phyloP scores from a whole-genome alignment of 805 yeast genomes.

The Wickerhamomyces canadensis region DNA sequence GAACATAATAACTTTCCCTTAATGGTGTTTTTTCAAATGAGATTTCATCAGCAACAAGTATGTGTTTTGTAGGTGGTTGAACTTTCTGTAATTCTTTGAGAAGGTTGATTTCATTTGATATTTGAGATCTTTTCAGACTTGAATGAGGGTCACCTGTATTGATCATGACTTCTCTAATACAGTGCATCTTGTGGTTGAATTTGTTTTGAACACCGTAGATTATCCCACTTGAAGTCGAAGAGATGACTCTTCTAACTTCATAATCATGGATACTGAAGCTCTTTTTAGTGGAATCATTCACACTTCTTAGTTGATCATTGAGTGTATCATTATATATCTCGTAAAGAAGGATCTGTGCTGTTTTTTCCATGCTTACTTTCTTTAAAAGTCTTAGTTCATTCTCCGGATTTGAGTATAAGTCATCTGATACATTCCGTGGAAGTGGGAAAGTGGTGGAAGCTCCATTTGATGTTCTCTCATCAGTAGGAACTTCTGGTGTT shows the following conservation, averaged over 20 bases:
- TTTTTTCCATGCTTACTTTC: not conserved
- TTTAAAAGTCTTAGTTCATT: not conserved
- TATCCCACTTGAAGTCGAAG: not conserved
- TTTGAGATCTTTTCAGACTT: not conserved
- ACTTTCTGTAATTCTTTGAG: not conserved
- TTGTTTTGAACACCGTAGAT: not conserved
- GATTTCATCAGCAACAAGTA: not conserved
- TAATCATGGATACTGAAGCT: not conserved
- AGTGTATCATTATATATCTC: not conserved
- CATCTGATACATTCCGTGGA: not conserved
- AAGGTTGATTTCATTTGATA: not conserved
- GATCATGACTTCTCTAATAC: not conserved
- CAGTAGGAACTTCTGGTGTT: not conserved
- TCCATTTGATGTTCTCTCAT: too few relatives aligned
- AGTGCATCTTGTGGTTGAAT: not conserved
- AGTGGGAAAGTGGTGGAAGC: not conserved
- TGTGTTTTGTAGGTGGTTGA: not conserved
- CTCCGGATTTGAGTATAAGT: not conserved
- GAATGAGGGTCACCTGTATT: not conserved
- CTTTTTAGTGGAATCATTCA: too few relatives aligned
- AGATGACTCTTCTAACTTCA: not conserved
- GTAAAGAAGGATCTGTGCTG: not conserved
- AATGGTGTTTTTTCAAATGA: conserved; percentile 1
- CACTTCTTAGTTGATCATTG: not conserved
- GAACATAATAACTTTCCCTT: conserved; percentile 1